A percentile compares a stretch with the other conserved stretches of the same genome.
These are phyloP conservation scores for Fomitopsis schrenkii DNA, from an alignment of 1,284 basidiomycete genomes.

Conservation along the genomic window DNA sequence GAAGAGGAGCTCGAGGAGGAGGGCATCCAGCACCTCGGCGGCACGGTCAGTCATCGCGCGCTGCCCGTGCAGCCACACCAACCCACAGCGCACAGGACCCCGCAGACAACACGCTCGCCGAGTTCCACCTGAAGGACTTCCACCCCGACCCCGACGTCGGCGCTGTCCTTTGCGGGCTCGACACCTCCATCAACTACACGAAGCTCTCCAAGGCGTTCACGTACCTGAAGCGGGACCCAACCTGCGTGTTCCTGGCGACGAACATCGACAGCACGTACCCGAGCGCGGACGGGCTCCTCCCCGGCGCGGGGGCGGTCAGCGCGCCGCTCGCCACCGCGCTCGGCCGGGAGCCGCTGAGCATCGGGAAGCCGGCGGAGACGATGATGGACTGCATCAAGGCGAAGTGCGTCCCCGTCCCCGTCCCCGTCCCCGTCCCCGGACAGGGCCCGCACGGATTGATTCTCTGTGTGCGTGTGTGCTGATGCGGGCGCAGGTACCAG, in stretches of 20 bases:
- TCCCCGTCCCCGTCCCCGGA: not conserved
- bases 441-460: not conserved
- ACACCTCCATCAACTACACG: slow-evolving; percentile 80
- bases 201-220: slow-evolving; percentile 93
- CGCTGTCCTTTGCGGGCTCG: slow-evolving; percentile 90
- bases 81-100: slow-evolving; percentile 56
- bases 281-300: slow-evolving; percentile 74
- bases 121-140: slow-evolving; percentile 69
- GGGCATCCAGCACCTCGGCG: slow-evolving; percentile 79
- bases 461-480: not conserved
- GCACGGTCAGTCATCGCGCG: slow-evolving; percentile 58
- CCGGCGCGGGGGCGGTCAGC: slow-evolving; percentile 83
- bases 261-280: slow-evolving; percentile 94
- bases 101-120: slow-evolving; percentile 72
- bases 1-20: slow-evolving; percentile 90
- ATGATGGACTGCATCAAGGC: slow-evolving; percentile 96
- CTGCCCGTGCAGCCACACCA: not conserved
- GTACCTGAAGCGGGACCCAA: slow-evolving; percentile 78
- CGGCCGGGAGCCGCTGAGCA: slow-evolving; percentile 69
- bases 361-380: slow-evolving; percentile 89
- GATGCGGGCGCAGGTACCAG: slow-evolving; percentile 54
- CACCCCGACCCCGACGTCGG: slow-evolving; percentile 77
- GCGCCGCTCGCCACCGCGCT: slow-evolving; percentile 79
- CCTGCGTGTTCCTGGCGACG: slow-evolving; percentile 86
- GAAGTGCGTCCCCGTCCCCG: slow-evolving; percentile 58